Evolutionary conservation across 305 asterid genomes (phyloP).

Genomic region (Salvia sclarea): DNA sequence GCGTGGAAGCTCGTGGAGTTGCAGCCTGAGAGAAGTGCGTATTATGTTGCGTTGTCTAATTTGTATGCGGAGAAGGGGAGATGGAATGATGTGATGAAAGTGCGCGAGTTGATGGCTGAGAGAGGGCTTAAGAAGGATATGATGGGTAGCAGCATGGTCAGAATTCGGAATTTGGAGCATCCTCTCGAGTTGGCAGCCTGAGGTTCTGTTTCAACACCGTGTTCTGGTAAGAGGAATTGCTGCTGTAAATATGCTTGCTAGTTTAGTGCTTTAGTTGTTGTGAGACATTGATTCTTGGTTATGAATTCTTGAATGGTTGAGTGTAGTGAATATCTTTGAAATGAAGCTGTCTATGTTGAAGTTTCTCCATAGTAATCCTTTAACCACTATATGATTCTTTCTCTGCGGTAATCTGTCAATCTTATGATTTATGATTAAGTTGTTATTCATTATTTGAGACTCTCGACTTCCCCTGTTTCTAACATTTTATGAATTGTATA

Average conservation of each 20-base stretch:
- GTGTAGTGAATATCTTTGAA: not conserved
- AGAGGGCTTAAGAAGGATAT: slow-evolving; percentile 43
- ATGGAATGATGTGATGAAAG: slow-evolving; percentile 50
- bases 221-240: not conserved
- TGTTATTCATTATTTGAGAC: not conserved
- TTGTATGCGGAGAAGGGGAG: slow-evolving; percentile 50
- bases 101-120: slow-evolving; percentile 41
- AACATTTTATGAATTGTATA: not conserved
- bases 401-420: not conserved
- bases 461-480: not conserved
- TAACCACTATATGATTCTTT: not conserved
- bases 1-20: slow-evolving; percentile 54
- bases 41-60: slow-evolving; percentile 49
- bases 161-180: slow-evolving; percentile 14
- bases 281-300: not conserved
- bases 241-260: not conserved
- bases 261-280: not conserved
- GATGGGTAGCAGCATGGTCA: slow-evolving; percentile 47
- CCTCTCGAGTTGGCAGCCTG: slow-evolving; percentile 21
- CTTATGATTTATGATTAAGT: not conserved
- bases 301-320: not conserved
- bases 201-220: slow-evolving; percentile 4
- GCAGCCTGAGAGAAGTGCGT: slow-evolving; percentile 45
- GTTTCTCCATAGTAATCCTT: not conserved
- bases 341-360: not conserved